These are phyloP conservation scores for Pyricularia sp. DNA, from an alignment of 2,329 filamentous ascomycete genomes.

Conservation along the genomic window DNA sequence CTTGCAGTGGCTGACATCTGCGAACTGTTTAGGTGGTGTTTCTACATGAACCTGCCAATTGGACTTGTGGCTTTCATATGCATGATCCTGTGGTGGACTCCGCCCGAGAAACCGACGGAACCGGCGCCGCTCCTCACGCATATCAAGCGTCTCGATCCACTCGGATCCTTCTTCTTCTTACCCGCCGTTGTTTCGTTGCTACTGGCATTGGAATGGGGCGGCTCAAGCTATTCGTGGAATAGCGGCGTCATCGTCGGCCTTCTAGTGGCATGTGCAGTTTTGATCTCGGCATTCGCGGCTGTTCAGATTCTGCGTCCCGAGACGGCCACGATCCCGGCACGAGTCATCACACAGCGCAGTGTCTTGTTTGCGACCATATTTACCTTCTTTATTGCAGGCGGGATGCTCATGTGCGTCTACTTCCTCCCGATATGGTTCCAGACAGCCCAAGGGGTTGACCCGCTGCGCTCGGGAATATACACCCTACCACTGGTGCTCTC, in stretches of 20 bases:
- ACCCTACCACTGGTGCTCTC: slow-evolving; percentile 48
- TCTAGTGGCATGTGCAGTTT: slow-evolving; percentile 39
- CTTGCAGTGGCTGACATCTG: background rate
- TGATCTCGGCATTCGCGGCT: slow-evolving; percentile 34
- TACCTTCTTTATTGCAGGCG: slow-evolving; percentile 35
- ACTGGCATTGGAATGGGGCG: slow-evolving; percentile 56
- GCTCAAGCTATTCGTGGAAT: slow-evolving; percentile 41
- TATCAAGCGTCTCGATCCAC: slow-evolving; percentile 43
- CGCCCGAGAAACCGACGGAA: slow-evolving; percentile 22
- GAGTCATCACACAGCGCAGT: slow-evolving; percentile 45
- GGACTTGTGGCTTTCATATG: slow-evolving; percentile 40
- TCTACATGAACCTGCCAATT: slow-evolving; percentile 49
- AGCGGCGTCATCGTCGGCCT: slow-evolving; percentile 43
- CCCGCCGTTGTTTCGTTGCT: slow-evolving; percentile 50
- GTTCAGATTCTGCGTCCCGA: slow-evolving; percentile 45
- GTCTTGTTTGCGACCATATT: slow-evolving; percentile 36
- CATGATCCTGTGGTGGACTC: slow-evolving; percentile 37
- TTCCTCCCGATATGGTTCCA: slow-evolving; percentile 51
- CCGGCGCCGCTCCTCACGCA: slow-evolving; percentile 28
- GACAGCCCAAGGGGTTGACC: slow-evolving; percentile 40
- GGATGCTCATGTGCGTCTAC: slow-evolving; percentile 46
- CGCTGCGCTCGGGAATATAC: slow-evolving; percentile 46
- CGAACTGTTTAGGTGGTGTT: slow-evolving; percentile 35
- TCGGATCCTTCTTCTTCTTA: slow-evolving; percentile 51
- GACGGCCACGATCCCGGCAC: slow-evolving; percentile 45